Percentiles rank a stretch among this genome's conserved stretches.
These are phyloP conservation scores for Carex myosuroides DNA, from an alignment of 176 grass and related monocot genomes.

Conservation along the genomic window DNA sequence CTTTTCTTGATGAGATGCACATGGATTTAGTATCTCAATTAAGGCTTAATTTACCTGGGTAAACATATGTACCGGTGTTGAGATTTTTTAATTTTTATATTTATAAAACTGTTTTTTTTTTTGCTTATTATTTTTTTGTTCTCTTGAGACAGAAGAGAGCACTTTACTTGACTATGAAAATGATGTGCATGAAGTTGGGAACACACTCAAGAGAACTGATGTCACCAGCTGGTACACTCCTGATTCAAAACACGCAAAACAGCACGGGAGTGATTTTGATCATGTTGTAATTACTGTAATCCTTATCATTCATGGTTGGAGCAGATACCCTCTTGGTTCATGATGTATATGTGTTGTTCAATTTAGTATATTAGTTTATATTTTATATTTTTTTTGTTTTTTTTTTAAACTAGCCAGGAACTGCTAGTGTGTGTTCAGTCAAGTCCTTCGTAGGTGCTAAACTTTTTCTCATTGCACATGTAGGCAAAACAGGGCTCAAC, in stretches of 20 bases:
- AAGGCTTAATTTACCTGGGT: background rate
- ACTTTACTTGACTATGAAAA: slow-evolving; percentile 52
- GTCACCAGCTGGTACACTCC: slow-evolving; percentile 28
- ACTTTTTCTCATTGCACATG: background rate
- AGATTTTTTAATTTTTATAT: background rate
- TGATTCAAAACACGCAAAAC: slow-evolving; percentile 38
- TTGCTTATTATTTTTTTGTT: slow-evolving; percentile 7
- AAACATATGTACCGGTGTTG: background rate
- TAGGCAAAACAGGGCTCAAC: background rate
- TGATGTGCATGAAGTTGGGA: too few species aligned
- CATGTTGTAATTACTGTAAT: background rate
- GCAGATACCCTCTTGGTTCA: background rate
- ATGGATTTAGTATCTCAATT: background rate
- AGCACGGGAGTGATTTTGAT: slow-evolving; percentile 9
- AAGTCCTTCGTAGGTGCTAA: background rate
- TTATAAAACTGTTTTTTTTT: background rate
- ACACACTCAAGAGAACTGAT: slow-evolving; percentile 43
- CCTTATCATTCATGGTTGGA: background rate
- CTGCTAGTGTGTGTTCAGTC: background rate
- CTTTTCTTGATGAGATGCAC: too few species aligned
- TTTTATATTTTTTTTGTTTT: background rate
- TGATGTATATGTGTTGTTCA: background rate
- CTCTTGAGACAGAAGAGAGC: slow-evolving; percentile 52
- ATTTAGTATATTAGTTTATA: background rate
- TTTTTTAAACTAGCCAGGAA: background rate